Evolutionary conservation across 2,329 filamentous ascomycete genomes (phyloP).

Genomic region (Colletotrichum scovillei): DNA sequence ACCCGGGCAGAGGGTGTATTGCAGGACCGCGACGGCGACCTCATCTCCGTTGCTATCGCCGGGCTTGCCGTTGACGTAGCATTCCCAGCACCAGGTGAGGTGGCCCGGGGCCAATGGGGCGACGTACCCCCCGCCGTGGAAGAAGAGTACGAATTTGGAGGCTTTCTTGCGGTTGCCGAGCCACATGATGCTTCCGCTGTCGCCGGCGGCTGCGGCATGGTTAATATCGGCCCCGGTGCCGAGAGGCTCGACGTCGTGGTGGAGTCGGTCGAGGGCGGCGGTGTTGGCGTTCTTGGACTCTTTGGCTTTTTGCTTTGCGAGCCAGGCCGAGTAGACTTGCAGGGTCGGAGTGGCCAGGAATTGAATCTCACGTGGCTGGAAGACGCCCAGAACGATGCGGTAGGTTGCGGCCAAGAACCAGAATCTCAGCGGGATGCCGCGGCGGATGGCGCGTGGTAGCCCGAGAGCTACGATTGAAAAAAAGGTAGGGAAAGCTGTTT

Average conservation of each 20-base stretch:
- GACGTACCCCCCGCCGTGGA: conserved; percentile 44
- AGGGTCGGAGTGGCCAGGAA: neutral
- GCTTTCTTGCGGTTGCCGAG: conserved; percentile 42
- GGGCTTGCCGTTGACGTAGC: conserved; percentile 38
- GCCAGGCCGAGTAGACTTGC: neutral
- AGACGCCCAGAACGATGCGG: neutral
- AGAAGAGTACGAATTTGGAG: conserved; percentile 43
- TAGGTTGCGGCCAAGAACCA: neutral
- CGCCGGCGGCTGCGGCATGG: neutral
- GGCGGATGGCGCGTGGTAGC: neutral
- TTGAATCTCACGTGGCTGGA: neutral
- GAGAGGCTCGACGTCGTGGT: conserved; percentile 3
- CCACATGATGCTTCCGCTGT: conserved; percentile 40
- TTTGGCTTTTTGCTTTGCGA: neutral
- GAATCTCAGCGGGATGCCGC: neutral
- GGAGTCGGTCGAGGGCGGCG: neutral
- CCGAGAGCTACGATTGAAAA: neutral
- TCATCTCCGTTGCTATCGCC: conserved; percentile 39
- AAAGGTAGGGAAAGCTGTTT: neutral
- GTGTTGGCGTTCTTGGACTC: neutral
- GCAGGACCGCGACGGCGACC: conserved; percentile 46
- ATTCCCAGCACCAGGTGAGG: conserved; percentile 42
- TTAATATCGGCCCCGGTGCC: neutral
- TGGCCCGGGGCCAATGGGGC: conserved; percentile 39
- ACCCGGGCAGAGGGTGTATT: conserved; percentile 47